Base-by-base conservation (phyloP, 2,329 filamentous ascomycete genomes). In the Cordyceps tenuipes region DNA sequence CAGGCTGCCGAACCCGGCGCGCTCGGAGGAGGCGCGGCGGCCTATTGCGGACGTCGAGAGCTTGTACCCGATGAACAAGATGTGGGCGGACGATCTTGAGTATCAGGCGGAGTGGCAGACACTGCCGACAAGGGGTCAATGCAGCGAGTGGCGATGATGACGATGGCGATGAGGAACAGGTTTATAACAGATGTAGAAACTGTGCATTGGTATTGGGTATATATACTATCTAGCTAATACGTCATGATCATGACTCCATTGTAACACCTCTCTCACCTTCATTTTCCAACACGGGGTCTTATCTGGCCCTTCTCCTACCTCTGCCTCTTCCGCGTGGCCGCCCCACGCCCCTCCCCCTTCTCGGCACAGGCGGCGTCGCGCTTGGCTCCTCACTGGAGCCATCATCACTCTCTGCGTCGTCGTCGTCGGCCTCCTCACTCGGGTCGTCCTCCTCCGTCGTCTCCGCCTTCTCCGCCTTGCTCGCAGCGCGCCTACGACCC, bases 21-120 rank as follows among this genome's bases (percentile, higher is more conserved):
- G 26, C 12, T 70, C 68, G 5, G n/a, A n/a, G 4, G 66, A 63
- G 15, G 41, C 68, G 26, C 64, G 66, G 31, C 67, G 68, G 39
- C 69, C 67, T 13, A 71, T 65, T 17, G 51, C 68, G 54, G 69
- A 70, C 4, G 67, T 77, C 6, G 72, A 74, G 59, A 69, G 71
- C 34, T 62, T 75, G 31, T 72, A 74, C 53, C 69, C 74, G 5
- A 66, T 71, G 31, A 69, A 72, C 21, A 62, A 66, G 51, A 67
- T 73, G 49, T 80, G 79, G 78, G 71, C 73, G 52, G 67, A 67
- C 8, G 69, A 66, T 57, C 63, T 75, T 31, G 66, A 67, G 10
- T 76, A 73, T 55, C 67, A 66, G 36, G 72, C 71, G 59, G 73
- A 78, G 57, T 81, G 79, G 79, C 78, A 81, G 63, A 67, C 63